Evolutionary conservation across 73 alveolate genomes (phyloP), one percentile per base, ranked within the genome.

Genomic region (Paramecium caudatum): DNA sequence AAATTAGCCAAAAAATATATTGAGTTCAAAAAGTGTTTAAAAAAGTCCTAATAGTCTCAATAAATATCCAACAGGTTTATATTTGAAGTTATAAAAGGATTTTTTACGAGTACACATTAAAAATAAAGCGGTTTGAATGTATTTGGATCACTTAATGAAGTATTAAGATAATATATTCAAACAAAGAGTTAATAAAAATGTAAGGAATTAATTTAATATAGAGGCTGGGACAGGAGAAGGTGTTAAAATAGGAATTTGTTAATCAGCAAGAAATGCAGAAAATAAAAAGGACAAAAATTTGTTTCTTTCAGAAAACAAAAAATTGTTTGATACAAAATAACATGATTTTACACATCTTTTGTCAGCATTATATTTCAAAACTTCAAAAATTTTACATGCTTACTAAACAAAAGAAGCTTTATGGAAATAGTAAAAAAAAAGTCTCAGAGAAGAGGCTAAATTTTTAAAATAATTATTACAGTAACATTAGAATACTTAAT

Each of bases 161-260:
- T 55, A 8, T 9, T 55, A 19, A 55, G 80, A 55, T 55, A 55
- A 55, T 55, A 55, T 55, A 55, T 55, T 27, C 45, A 55, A 55
- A 27, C 23, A 55, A 55, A 55, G 30, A 55, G 80, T 12, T 43
- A 55, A 27, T 27, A 55, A 55, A 55, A 55, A 55, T 55, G 80
- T 55, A 55, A 27, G 80, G 30, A 43, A 5, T 55, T 55, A 17
- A 55, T 55, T 55, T 55, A 55, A 27, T 27, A 27, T 55, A 55
- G 80, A 55, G 80, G 30, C 23, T 55, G 80, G 80, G 23, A 55
- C 80, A n/a, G 80, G 80, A 55, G 80, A 55, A 55, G 80, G 80
- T 0, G 30, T 43, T 3, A 55, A 55, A 27, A 27, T 55, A 55
- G 80, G 23, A 27, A 43, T 55, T 10, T 55, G 80, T 43, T 27